These are phyloP conservation scores for Ophiognomonia clavigignenti-juglandacearum DNA, from an alignment of 2,329 filamentous ascomycete species.

Conservation along the genomic window DNA sequence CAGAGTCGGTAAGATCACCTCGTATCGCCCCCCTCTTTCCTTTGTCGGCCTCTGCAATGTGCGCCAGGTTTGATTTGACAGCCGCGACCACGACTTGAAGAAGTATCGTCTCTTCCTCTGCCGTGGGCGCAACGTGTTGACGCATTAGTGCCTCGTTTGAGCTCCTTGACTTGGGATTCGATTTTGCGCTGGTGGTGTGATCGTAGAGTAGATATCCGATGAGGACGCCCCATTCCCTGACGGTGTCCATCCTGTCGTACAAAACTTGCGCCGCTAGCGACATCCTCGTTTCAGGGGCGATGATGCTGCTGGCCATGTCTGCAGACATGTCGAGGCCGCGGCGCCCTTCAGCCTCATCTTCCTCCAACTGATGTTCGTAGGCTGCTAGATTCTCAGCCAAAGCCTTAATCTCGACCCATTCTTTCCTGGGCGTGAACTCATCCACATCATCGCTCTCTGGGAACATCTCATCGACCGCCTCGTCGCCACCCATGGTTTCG, in stretches of 20 bases:
- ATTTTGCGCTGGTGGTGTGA: constrained; percentile 63
- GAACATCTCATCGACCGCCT: constrained; percentile 70
- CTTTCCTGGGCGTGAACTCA: constrained; percentile 67
- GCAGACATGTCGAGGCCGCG: constrained; percentile 45
- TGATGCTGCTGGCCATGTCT: constrained; percentile 58
- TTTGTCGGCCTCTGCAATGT: constrained; percentile 61
- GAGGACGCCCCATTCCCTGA: constrained; percentile 82
- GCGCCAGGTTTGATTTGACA: constrained; percentile 68
- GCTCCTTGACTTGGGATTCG: constrained; percentile 31
- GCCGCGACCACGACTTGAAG: constrained; percentile 82
- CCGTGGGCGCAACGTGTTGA: constrained; percentile 65
- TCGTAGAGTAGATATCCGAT: constrained; percentile 91
- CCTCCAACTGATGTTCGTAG: constrained; percentile 69
- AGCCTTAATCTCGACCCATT: constrained; percentile 91
- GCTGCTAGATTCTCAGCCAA: constrained; percentile 76
- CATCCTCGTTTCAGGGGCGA: constrained; percentile 72
- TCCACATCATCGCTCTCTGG: constrained; percentile 69
- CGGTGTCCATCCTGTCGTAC: constrained; percentile 74
- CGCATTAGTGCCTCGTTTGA: constrained; percentile 59
- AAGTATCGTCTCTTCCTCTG: constrained; percentile 76
- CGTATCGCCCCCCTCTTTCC: constrained; percentile 53
- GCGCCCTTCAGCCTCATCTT: constrained; percentile 44
- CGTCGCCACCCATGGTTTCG: constrained; percentile 79
- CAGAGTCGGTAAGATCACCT: constrained; percentile 62
- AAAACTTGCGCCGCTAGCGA: constrained; percentile 81